A percentile compares a stretch with the other conserved stretches of the same genome.
Conservation (phyloP, 176 grass and related monocot species). For the Tuctoria greenei region DNA sequence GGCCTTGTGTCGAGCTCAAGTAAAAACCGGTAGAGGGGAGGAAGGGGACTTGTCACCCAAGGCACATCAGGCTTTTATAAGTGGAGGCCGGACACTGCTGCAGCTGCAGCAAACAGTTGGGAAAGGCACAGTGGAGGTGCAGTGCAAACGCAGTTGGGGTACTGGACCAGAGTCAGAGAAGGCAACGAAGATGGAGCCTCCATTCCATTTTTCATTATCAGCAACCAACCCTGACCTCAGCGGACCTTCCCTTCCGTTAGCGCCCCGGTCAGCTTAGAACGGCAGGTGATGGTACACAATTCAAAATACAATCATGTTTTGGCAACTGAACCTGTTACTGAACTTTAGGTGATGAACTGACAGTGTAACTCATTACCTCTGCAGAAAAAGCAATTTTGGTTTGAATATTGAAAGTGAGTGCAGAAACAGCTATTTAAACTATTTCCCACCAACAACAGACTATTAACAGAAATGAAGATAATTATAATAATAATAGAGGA, state of each 20-base stretch:
- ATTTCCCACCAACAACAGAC: background rate
- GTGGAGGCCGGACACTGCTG: background rate
- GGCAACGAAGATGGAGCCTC: background rate
- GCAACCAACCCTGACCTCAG: background rate
- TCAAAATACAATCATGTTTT: background rate
- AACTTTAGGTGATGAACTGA: conserved; percentile 3
- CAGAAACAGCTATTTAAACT: background rate
- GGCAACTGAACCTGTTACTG: background rate
- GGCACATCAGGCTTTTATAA: background rate
- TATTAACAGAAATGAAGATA: background rate
- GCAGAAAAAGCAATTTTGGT: background rate
- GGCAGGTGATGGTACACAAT: background rate
- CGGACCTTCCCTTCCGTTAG: background rate
- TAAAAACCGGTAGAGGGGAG: conserved; percentile 26
- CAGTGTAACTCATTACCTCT: background rate
- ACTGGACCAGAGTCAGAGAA: background rate
- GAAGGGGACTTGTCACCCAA: conserved; percentile 36
- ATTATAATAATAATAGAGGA: background rate
- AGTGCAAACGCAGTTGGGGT: background rate
- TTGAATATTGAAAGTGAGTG: background rate
- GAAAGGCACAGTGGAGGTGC: background rate
- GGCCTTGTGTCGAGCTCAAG: conserved; percentile 47
- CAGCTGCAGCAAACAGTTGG: background rate
- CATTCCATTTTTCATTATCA: background rate
- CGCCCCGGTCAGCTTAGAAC: background rate